Percentiles rank a stretch among this genome's conserved stretches.
Conservation (phyloP, 2,329 filamentous ascomycete genomes). For the Pestalotiopsis sp. region DNA sequence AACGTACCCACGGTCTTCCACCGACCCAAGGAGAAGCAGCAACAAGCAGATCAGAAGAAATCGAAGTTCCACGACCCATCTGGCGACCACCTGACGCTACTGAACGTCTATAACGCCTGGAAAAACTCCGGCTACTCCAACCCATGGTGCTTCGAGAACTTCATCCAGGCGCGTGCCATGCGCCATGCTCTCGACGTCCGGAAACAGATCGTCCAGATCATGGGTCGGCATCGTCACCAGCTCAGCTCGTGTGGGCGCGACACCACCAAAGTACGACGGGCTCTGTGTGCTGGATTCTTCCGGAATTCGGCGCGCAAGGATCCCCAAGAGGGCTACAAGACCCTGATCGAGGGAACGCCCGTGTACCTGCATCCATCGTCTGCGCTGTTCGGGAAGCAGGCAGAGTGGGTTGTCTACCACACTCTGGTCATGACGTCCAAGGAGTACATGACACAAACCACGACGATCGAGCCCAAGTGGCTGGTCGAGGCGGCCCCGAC, state of each 20-base stretch:
- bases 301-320: constrained; percentile 93
- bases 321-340: constrained; percentile 96
- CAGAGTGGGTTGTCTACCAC: constrained; percentile 96
- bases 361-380: constrained; percentile 94
- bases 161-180: constrained; percentile 91
- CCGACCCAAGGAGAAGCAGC: constrained; percentile 94
- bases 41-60: constrained; percentile 96
- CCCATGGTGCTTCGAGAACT: constrained; percentile 97
- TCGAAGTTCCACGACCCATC: constrained; percentile 95
- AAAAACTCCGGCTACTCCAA: constrained; percentile 80
- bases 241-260: constrained; percentile 85
- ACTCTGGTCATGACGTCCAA: constrained; percentile 89
- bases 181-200: constrained; percentile 88
- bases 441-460: constrained; percentile 98
- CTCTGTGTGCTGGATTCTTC: constrained; percentile 93
- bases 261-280: constrained; percentile 84
- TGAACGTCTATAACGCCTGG: constrained; percentile 99
- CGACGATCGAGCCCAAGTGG: constrained; percentile 90
- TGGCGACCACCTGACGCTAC: constrained; percentile 89
- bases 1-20: constrained; percentile 88
- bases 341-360: constrained; percentile 89
- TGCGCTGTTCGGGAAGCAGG: constrained; percentile 91
- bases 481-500: constrained; percentile 96
- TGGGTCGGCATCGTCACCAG: constrained; percentile 85
- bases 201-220: constrained; percentile 89